Conservation (phyloP, 345 rosid species). For the Mercurialis annua region DNA sequence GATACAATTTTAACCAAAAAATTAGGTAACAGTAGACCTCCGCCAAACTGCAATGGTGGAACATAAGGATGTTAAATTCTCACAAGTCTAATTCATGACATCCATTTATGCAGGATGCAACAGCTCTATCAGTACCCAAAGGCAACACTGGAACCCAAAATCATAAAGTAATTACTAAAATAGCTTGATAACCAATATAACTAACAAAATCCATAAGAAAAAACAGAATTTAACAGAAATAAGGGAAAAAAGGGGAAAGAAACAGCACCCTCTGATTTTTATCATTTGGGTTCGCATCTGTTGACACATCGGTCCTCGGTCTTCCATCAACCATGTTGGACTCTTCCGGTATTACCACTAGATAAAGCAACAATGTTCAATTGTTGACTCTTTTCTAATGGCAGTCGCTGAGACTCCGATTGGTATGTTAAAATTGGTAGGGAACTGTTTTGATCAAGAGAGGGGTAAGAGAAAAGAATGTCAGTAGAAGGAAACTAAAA, state of each 20-base stretch:
- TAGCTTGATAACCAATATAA: slow-evolving; percentile 1
- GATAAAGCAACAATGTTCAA: slow-evolving; percentile 33
- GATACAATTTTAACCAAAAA: slow-evolving; percentile 10
- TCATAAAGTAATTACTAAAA: slow-evolving; percentile 6
- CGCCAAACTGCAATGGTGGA: slow-evolving; percentile 55
- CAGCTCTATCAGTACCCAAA: no score
- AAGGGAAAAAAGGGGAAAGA: slow-evolving; percentile 12
- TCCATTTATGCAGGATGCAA: not conserved
- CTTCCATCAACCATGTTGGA: slow-evolving; percentile 86
- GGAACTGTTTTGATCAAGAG: slow-evolving; percentile 18
- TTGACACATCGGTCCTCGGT: slow-evolving; percentile 84
- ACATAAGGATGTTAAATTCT: slow-evolving; percentile 10
- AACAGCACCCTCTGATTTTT: slow-evolving; percentile 68
- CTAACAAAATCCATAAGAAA: not conserved
- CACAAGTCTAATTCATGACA: slow-evolving; percentile 11
- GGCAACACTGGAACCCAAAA: not conserved
- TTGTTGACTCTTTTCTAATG: slow-evolving; percentile 36
- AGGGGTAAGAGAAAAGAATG: not conserved
- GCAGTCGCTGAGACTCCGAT: slow-evolving; percentile 31
- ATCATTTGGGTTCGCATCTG: slow-evolving; percentile 87
- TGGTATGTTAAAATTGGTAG: slow-evolving; percentile 21
- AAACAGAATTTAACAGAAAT: not conserved
- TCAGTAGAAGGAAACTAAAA: slow-evolving; percentile 6
- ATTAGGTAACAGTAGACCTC: slow-evolving; percentile 30
- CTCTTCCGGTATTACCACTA: slow-evolving; percentile 41